phyloP scores from a whole-genome alignment of 176 grass and related monocot genomes.

The Oryza rufipogon region DNA sequence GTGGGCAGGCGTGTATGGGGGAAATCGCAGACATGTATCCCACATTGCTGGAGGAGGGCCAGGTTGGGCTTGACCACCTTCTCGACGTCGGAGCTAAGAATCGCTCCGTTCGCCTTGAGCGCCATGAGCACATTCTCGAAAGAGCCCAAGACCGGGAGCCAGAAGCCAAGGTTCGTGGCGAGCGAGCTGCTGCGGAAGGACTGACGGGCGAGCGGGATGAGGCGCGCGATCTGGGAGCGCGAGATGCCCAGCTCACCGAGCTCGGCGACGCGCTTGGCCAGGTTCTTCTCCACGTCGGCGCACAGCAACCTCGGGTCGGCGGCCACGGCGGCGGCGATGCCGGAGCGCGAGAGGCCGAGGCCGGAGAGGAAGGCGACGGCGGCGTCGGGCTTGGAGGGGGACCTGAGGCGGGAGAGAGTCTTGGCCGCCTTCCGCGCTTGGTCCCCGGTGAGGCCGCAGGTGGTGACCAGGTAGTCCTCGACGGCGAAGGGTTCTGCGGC shows the following conservation, averaged over 20 bases:
- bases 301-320: conserved; percentile 11
- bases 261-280: not conserved
- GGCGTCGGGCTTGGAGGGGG: conserved; percentile 37
- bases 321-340: conserved; percentile 17
- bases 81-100: too few relatives aligned
- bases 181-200: too few relatives aligned
- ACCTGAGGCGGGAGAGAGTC: conserved; percentile 15
- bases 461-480: conserved; percentile 43
- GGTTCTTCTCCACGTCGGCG: not conserved
- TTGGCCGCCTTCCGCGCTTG: conserved; percentile 15
- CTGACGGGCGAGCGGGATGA: not conserved
- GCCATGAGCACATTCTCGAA: too few relatives aligned
- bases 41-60: too few relatives aligned
- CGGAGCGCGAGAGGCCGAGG: conserved; percentile 24
- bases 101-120: too few relatives aligned
- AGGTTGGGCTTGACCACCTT: too few relatives aligned
- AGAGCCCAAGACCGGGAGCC: too few relatives aligned
- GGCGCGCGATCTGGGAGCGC: not conserved
- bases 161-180: too few relatives aligned
- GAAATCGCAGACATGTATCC: too few relatives aligned
- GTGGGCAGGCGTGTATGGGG: too few relatives aligned
- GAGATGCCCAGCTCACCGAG: not conserved
- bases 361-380: conserved; percentile 38
- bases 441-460: conserved; percentile 21
- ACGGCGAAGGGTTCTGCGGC: conserved; percentile 22